Evolutionary conservation across 2,329 filamentous ascomycete species (phyloP), one percentile per base, ranked within the genome.

Genomic region (Calonectria pseudoturangicola): DNA sequence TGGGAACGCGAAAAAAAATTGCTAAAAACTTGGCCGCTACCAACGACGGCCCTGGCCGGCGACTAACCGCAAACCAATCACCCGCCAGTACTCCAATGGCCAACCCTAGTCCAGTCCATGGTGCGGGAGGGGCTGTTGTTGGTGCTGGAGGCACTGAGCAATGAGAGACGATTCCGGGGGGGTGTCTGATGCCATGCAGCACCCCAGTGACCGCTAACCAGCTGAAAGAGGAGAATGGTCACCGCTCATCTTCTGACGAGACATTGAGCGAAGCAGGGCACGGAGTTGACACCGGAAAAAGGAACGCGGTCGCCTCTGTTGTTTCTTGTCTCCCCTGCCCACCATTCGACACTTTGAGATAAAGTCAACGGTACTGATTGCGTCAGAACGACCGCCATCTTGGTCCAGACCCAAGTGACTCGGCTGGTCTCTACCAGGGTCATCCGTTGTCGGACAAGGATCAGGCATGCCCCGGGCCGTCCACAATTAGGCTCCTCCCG

Each of bases 401-500:
- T 50, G 62, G 71, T 68, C 66, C 56, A 70, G 66, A 63, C 60
- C 64, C 66, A 45, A 68, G 45, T 51, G 48, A 63, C 62, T 73
- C 66, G 66, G 54, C 36, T 67, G 33, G 62, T 36, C 67, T 58
- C 21, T 65, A n/a, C 65, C 65, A 30, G 68, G 72, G 56, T 48
- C 47, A 64, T 50, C 33, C 30, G 39, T 66, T 62, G 56, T 67
- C 21, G 69, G 63, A 70, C 66, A 72, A 69, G 70, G 72, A 56
- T 70, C 73, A 60, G 74, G 66, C 72, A 76, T 77, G 75, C 66
- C 75, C 54, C 74, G 69, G 73, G 70, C 77, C 75, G 75, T 72
- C 79, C 78, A 75, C 75, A 77, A 79, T 77, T 82, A 83, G 81
- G 81, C 79, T 82, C 81, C 75, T 83, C 81, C 81, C 81, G 81